Evolutionary conservation across 2,329 filamentous ascomycete genomes (phyloP).

Genomic region (Zymoseptoria ardabiliae): DNA sequence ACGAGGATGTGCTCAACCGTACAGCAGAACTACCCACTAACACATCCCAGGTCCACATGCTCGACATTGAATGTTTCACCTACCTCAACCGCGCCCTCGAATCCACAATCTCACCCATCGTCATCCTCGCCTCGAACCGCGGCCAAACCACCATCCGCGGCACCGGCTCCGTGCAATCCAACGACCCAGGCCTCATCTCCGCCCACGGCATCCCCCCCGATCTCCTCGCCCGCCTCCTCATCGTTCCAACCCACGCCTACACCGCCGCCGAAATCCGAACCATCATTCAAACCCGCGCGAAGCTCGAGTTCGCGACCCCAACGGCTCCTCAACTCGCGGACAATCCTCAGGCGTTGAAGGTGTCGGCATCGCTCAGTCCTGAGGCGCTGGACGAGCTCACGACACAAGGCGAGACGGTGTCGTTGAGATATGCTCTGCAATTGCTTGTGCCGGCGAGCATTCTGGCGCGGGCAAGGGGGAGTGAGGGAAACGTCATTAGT

Average conservation of each 20-base stretch:
- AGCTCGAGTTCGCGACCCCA: constrained; percentile 30
- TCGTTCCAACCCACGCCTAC: constrained; percentile 91
- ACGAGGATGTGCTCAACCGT: too few species aligned
- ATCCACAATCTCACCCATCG: constrained; percentile 88
- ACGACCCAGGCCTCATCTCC: constrained; percentile 59
- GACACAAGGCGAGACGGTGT: constrained; percentile 79
- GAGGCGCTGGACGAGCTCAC: constrained; percentile 81
- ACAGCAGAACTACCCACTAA: too few species aligned
- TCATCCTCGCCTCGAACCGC: constrained; percentile 94
- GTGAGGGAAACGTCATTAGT: constrained; percentile 34
- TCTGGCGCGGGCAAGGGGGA: constrained; percentile 63
- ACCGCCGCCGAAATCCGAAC: constrained; percentile 80
- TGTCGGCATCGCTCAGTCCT: constrained; percentile 71
- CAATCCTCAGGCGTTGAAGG: constrained; percentile 49
- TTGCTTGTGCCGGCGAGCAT: constrained; percentile 85
- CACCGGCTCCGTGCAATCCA: constrained; percentile 45
- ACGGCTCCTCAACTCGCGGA: constrained; percentile 29
- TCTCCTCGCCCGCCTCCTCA: constrained; percentile 86
- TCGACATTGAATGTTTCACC: constrained; percentile 98
- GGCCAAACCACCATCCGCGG: constrained; percentile 90
- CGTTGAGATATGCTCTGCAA: constrained; percentile 86
- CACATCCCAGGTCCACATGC: constrained; percentile 84
- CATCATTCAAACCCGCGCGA: constrained; percentile 76
- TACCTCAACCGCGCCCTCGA: constrained; percentile 98
- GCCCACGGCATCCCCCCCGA: constrained; percentile 93